A percentile compares a stretch with the other conserved stretches of the same genome.
Conservation (phyloP, 169 alveolate species). For the Babesia caballi region DNA sequence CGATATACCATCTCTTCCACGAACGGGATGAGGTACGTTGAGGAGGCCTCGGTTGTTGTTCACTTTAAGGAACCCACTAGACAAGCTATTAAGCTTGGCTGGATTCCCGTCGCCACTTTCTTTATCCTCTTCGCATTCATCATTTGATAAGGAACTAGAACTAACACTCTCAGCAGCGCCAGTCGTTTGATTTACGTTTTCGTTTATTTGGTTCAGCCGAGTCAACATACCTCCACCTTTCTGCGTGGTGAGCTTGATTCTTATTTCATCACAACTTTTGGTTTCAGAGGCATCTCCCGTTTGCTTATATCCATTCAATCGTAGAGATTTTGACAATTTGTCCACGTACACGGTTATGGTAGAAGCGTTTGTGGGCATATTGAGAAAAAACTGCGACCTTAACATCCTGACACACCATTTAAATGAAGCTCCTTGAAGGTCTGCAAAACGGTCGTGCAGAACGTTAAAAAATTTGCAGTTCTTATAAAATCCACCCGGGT, state of each 20-base stretch:
- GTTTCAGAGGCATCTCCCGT: neutral
- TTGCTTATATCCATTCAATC: constrained; percentile 33
- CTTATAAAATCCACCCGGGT: constrained; percentile 29
- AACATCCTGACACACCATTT: constrained; percentile 64
- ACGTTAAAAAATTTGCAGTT: constrained; percentile 23
- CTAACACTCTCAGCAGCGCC: too few species aligned
- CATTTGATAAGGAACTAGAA: too few species aligned
- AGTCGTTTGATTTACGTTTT: too few species aligned
- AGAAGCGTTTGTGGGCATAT: constrained; percentile 37
- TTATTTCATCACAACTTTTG: constrained; percentile 31
- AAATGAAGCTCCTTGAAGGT: constrained; percentile 38
- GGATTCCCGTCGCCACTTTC: neutral
- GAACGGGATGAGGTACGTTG: constrained; percentile 15
- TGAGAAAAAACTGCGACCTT: constrained; percentile 52
- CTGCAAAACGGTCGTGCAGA: constrained; percentile 22
- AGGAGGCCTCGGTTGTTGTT: neutral
- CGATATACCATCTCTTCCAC: constrained; percentile 51
- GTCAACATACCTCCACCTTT: neutral
- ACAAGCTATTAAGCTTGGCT: too few species aligned
- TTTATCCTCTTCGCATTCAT: neutral
- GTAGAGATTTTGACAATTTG: constrained; percentile 43
- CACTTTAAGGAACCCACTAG: neutral
- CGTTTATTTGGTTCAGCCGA: neutral
- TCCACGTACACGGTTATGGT: constrained; percentile 45
- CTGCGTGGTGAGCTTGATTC: constrained; percentile 9